Conservation (phyloP, 2,329 filamentous ascomycete species). For the Ophiostoma populinum region DNA sequence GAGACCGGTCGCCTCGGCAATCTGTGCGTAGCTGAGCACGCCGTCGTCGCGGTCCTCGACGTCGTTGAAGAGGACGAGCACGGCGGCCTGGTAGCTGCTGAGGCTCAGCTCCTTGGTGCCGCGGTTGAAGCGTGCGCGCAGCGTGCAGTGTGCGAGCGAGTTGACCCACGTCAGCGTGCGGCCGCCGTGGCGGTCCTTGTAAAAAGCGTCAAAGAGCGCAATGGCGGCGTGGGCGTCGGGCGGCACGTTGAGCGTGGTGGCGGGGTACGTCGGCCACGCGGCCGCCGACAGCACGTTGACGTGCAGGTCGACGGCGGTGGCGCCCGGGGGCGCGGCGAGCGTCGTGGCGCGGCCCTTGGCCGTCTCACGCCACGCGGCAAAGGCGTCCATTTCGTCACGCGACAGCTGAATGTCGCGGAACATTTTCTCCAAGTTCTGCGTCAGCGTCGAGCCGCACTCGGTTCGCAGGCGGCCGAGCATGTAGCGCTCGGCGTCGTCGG, state of each 20-base stretch:
- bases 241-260: constrained; percentile 50
- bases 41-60: constrained; percentile 25
- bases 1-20: constrained; percentile 58
- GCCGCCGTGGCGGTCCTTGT: constrained; percentile 78
- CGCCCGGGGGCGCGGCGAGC: neutral
- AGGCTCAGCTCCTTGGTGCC: constrained; percentile 79
- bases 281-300: constrained; percentile 84
- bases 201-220: constrained; percentile 67
- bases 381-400: constrained; percentile 82
- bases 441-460: constrained; percentile 88
- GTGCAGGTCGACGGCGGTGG: constrained; percentile 45
- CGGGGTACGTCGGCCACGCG: constrained; percentile 80
- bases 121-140: constrained; percentile 65
- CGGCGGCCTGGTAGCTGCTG: constrained; percentile 79
- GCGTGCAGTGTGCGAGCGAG: constrained; percentile 72
- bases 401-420: constrained; percentile 95
- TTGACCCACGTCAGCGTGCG: constrained; percentile 85
- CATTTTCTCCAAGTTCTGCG: constrained; percentile 96
- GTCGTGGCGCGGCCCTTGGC: constrained; percentile 14
- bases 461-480: constrained; percentile 86
- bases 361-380: constrained; percentile 44
- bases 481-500: constrained; percentile 84
- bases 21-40: constrained; percentile 56
- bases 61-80: constrained; percentile 79
- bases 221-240: constrained; percentile 58